Percentiles rank a stretch among this genome's conserved stretches.
These are phyloP conservation scores for Martensiomyces pterosporus DNA, from an alignment of 192 early-diverging fungal species.

Conservation along the genomic window DNA sequence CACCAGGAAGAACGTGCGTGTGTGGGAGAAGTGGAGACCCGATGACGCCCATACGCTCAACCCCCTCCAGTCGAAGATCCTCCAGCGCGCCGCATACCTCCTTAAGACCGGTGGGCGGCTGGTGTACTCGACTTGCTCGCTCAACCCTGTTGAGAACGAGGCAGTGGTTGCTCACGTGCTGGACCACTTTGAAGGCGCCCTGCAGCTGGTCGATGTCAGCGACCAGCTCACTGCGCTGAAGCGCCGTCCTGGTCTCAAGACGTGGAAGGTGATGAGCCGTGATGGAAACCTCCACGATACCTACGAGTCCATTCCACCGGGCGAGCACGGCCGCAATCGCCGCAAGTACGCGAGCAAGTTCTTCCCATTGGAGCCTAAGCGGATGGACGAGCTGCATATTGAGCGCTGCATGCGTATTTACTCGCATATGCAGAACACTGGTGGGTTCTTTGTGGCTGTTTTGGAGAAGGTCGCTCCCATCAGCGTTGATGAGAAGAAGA, in stretches of 20 bases:
- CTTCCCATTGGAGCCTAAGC: conserved; percentile 56
- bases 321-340: conserved; percentile 23
- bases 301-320: conserved; percentile 41
- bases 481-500: conserved; percentile 48
- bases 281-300: conserved; percentile 57
- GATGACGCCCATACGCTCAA: conserved; percentile 78
- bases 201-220: conserved; percentile 87
- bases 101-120: conserved; percentile 86
- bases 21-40: conserved; percentile 86
- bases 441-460: conserved; percentile 98
- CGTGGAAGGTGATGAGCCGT: conserved; percentile 85
- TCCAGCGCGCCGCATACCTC: conserved; percentile 81
- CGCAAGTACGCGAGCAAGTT: conserved; percentile 54
- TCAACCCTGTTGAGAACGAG: conserved; percentile 98
- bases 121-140: conserved; percentile 97
- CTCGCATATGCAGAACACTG: conserved; percentile 92
- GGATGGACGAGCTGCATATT: conserved; percentile 58
- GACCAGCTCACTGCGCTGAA: conserved; percentile 71
- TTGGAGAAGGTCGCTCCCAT: conserved; percentile 82
- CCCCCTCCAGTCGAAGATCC: conserved; percentile 80
- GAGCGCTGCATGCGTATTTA: conserved; percentile 85
- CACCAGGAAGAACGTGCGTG: conserved; percentile 87
- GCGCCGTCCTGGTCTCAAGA: conserved; percentile 73
- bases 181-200: conserved; percentile 58
- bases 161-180: conserved; percentile 88